Evolutionary conservation across 1,284 basidiomycete genomes (phyloP).

Genomic region (Phylloporus gajari): DNA sequence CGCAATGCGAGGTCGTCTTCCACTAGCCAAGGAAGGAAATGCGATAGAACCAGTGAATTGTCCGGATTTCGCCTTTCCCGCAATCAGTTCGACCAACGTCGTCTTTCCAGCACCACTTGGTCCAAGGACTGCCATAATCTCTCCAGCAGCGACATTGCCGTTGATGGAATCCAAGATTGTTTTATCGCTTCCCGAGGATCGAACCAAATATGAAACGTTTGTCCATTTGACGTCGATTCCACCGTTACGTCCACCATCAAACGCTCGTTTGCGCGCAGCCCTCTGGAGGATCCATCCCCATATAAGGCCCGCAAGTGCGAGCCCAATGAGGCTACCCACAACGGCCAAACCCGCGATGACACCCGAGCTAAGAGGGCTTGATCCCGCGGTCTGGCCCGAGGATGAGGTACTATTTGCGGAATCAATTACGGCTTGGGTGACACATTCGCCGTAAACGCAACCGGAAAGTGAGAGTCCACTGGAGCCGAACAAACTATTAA

Average conservation of each 20-base stretch:
- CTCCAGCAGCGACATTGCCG: constrained; percentile 77
- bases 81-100: constrained; percentile 86
- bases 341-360: constrained; percentile 90
- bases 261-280: constrained; percentile 62
- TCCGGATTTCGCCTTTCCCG: constrained; percentile 80
- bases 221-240: constrained; percentile 77
- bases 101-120: constrained; percentile 91
- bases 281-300: constrained; percentile 72
- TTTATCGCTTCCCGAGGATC: constrained; percentile 61
- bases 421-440: constrained; percentile 81
- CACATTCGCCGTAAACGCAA: constrained; percentile 88
- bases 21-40: constrained; percentile 55
- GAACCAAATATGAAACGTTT: constrained; percentile 74
- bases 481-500: constrained; percentile 77
- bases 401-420: constrained; percentile 48
- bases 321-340: constrained; percentile 72
- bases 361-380: constrained; percentile 70
- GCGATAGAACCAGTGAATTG: constrained; percentile 71
- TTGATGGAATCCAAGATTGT: constrained; percentile 77
- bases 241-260: constrained; percentile 50
- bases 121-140: constrained; percentile 88
- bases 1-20: constrained; percentile 66
- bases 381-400: constrained; percentile 35
- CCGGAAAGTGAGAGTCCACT: constrained; percentile 74
- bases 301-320: constrained; percentile 66